Conservation (phyloP, 257 asterid species). For the Fraxinus quadrangulata region DNA sequence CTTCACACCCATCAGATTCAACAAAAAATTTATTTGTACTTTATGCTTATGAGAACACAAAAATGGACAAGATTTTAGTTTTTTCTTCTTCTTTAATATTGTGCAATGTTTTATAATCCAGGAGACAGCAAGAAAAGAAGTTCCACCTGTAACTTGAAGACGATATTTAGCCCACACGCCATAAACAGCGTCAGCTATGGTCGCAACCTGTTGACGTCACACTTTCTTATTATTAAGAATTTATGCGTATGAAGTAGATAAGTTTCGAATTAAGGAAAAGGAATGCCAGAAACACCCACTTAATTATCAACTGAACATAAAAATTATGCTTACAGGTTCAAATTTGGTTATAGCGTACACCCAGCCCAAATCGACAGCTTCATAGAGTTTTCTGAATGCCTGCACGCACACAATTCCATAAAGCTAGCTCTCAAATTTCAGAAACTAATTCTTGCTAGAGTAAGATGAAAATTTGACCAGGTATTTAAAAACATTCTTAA, state of each 20-base stretch:
- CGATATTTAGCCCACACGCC: slow-evolving; percentile 92
- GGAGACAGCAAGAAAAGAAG: background rate
- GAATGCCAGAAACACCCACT: background rate
- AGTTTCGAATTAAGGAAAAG: background rate
- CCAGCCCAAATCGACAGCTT: slow-evolving; percentile 90
- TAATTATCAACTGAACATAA: background rate
- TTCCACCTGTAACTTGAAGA: slow-evolving; percentile 76
- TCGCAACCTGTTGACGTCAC: slow-evolving; percentile 58
- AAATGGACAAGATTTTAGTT: background rate
- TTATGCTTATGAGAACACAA: background rate
- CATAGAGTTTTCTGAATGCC: slow-evolving; percentile 84
- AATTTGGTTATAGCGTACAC: slow-evolving; percentile 85
- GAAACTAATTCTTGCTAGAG: no score
- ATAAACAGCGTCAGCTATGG: slow-evolving; percentile 67
- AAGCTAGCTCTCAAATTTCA: background rate
- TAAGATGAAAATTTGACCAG: no score
- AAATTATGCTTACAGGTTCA: slow-evolving; percentile 67
- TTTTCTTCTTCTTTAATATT: no score
- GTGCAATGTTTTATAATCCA: no score
- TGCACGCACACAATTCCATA: slow-evolving; percentile 24
- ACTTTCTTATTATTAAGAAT: background rate
- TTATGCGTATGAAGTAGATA: background rate
- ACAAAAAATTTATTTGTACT: background rate
- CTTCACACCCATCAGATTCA: background rate
- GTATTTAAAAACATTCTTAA: no score